These are phyloP conservation scores for Gigaspora rosea DNA, from an alignment of 192 early-diverging fungal species.

Conservation along the genomic window DNA sequence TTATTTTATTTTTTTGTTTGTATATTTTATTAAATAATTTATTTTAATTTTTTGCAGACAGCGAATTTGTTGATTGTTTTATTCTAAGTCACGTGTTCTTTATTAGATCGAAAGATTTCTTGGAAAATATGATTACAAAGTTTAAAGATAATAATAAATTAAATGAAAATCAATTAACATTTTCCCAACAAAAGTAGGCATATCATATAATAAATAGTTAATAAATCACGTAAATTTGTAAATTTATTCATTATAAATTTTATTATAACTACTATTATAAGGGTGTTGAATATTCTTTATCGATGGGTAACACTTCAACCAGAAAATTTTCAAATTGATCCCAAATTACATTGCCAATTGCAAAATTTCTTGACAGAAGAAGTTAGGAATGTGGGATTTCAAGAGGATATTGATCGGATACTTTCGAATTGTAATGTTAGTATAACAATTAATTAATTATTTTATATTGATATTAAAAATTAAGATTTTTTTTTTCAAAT, in stretches of 20 bases:
- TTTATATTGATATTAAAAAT: too few species aligned
- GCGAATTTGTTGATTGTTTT: constrained; percentile 68
- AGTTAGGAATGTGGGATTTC: constrained; percentile 45
- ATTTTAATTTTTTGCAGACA: constrained; percentile 41
- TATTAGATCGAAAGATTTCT: constrained; percentile 53
- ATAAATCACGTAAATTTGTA: not conserved
- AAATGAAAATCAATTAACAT: constrained; percentile 43
- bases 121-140: constrained; percentile 58
- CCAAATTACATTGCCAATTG: constrained; percentile 43
- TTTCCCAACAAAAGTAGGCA: constrained; percentile 52
- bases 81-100: constrained; percentile 63
- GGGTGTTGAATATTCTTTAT: constrained; percentile 58
- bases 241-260: not conserved
- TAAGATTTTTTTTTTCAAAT: too few species aligned
- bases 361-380: constrained; percentile 53
- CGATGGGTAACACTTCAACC: constrained; percentile 66
- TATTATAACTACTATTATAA: constrained; percentile 29
- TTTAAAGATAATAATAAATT: constrained; percentile 45
- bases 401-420: constrained; percentile 39
- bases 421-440: too few species aligned
- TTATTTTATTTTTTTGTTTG: not conserved
- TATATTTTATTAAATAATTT: not conserved
- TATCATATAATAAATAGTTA: not conserved
- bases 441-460: too few species aligned
- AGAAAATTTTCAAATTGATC: constrained; percentile 58